Percentiles rank a stretch among this genome's conserved stretches.
Conservation (phyloP, 2,329 filamentous ascomycete genomes). For the Aspergillus pseudoviridinutans region DNA sequence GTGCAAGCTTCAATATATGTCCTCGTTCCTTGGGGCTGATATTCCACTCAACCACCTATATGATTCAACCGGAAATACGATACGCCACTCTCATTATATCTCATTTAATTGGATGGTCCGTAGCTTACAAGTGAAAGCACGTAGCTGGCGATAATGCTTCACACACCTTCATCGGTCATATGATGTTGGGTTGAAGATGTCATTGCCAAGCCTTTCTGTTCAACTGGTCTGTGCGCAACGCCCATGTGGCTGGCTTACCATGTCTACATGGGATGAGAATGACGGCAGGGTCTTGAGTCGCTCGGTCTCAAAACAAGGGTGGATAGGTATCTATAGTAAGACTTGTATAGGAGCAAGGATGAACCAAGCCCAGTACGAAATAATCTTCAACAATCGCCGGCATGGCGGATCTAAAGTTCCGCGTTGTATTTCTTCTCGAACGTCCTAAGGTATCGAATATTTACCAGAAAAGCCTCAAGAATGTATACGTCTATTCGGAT, state of each 20-base stretch:
- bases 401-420: not conserved
- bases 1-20: not conserved
- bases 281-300: not conserved
- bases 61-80: not conserved
- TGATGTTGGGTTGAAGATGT: slow-evolving; percentile 3
- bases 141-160: not conserved
- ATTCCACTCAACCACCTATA: not conserved
- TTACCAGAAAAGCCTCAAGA: not conserved
- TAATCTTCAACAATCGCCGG: not conserved
- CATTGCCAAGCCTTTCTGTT: slow-evolving; percentile 3
- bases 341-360: not conserved
- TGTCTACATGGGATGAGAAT: not conserved
- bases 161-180: not conserved
- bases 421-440: not conserved
- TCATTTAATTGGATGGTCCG: not conserved
- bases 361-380: not conserved
- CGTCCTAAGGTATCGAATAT: not conserved
- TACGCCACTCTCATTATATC: not conserved
- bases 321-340: not conserved
- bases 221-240: slow-evolving; percentile 1
- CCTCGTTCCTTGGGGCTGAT: not conserved
- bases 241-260: not conserved
- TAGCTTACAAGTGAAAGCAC: not conserved
- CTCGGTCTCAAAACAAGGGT: not conserved
- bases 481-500: not conserved